These are phyloP conservation scores for Kwoniella shandongensis DNA, from an alignment of 768 basidiomycete species.

Conservation along the genomic window DNA sequence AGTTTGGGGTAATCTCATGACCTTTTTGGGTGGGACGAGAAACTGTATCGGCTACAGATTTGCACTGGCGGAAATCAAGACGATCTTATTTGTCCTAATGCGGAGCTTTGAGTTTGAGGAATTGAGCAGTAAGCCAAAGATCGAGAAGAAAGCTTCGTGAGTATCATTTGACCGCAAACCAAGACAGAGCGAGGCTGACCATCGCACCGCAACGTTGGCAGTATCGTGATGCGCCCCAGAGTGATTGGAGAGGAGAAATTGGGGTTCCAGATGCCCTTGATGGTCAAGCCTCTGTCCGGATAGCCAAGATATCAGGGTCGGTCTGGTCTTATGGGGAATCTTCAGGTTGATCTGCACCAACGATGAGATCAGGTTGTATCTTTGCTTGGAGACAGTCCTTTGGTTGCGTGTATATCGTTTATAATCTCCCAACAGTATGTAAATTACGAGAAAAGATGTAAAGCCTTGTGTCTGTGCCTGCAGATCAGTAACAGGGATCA, in stretches of 20 bases:
- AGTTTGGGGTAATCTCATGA: slow-evolving; percentile 52
- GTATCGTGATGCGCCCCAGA: slow-evolving; percentile 47
- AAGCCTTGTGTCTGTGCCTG: no score
- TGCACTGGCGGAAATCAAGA: slow-evolving; percentile 52
- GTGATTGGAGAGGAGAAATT: slow-evolving; percentile 43
- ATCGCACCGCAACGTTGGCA: slow-evolving; percentile 3
- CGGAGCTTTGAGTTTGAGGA: slow-evolving; percentile 49
- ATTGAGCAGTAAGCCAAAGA: slow-evolving; percentile 38
- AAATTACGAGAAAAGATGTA: no score
- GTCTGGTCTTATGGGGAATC: no score
- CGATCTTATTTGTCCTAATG: slow-evolving; percentile 51
- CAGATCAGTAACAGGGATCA: no score
- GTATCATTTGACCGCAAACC: slow-evolving; percentile 3
- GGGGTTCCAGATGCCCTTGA: slow-evolving; percentile 52
- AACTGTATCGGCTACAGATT: slow-evolving; percentile 53
- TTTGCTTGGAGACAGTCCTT: no score
- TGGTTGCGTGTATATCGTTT: no score
- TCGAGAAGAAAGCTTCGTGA: slow-evolving; percentile 49
- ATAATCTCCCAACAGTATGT: no score
- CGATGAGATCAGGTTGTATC: no score
- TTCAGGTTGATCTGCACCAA: no score
- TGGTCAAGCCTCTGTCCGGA: slow-evolving; percentile 34
- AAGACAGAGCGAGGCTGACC: background rate
- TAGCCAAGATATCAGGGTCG: background rate
- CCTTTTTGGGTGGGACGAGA: slow-evolving; percentile 52